Conservation (phyloP, 2,329 filamentous ascomycete genomes). For the Alternaria viburni region DNA sequence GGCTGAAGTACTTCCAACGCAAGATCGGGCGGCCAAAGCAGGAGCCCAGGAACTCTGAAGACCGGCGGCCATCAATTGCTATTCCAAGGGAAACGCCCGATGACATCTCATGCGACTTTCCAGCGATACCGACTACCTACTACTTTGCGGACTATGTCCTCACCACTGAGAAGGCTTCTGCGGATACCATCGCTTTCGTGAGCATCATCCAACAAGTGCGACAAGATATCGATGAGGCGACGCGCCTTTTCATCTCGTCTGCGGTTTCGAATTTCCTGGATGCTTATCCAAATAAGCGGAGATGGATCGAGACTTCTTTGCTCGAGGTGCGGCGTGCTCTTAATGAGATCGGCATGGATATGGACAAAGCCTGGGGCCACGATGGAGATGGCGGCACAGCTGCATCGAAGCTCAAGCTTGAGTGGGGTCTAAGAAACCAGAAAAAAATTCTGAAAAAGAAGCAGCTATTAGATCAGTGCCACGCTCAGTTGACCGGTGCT, state of each 20-base stretch:
- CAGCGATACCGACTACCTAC: slow-evolving; percentile 33
- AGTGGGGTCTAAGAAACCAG: slow-evolving; percentile 39
- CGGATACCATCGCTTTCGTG: slow-evolving; percentile 32
- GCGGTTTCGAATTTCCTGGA: slow-evolving; percentile 30
- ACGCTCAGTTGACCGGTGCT: slow-evolving; percentile 34
- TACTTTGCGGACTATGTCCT: slow-evolving; percentile 36
- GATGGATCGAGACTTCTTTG: slow-evolving; percentile 34
- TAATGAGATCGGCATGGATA: slow-evolving; percentile 39
- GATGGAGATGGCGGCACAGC: slow-evolving; percentile 29
- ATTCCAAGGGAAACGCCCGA: slow-evolving; percentile 8
- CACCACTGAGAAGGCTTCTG: slow-evolving; percentile 28
- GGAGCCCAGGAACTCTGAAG: slow-evolving; percentile 4
- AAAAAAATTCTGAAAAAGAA: slow-evolving; percentile 29
- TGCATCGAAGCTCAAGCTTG: slow-evolving; percentile 34
- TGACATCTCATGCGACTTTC: slow-evolving; percentile 16
- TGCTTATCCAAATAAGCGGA: slow-evolving; percentile 27
- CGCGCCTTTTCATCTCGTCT: slow-evolving; percentile 30
- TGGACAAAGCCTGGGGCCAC: slow-evolving; percentile 30
- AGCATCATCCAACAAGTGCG: slow-evolving; percentile 35
- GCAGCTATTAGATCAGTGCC: slow-evolving; percentile 29
- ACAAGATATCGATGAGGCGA: slow-evolving; percentile 35
- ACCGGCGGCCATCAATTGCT: slow-evolving; percentile 10
- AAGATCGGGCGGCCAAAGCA: slow-evolving; percentile 13
- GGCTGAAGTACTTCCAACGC: slow-evolving; percentile 21
- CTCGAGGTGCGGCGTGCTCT: slow-evolving; percentile 30